These are phyloP conservation scores for Thermoascus crustaceus DNA, from an alignment of 2,329 filamentous ascomycete species.

Conservation along the genomic window DNA sequence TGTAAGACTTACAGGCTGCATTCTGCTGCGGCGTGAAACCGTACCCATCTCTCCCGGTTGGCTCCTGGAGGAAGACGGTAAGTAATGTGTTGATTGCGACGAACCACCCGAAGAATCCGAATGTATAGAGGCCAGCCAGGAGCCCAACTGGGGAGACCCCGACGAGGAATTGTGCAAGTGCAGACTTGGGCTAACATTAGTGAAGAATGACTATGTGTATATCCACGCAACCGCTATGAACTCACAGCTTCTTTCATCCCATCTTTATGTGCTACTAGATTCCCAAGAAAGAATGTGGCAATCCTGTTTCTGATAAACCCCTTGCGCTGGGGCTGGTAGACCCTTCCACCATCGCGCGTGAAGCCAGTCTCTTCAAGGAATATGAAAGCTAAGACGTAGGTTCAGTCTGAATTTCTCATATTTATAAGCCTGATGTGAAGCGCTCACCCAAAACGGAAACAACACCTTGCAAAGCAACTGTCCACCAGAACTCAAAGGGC, in stretches of 20 bases:
- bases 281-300: slow-evolving; percentile 21
- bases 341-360: slow-evolving; percentile 15
- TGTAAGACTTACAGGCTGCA: slow-evolving; percentile 20
- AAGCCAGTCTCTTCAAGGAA: slow-evolving; percentile 36
- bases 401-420: no score
- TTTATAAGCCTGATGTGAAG: no score
- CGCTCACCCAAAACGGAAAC: slow-evolving; percentile 26
- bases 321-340: no score
- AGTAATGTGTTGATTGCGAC: slow-evolving; percentile 27
- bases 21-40: slow-evolving; percentile 35
- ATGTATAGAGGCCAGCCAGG: slow-evolving; percentile 30
- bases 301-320: slow-evolving; percentile 15
- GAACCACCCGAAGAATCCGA: slow-evolving; percentile 30
- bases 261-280: slow-evolving; percentile 14
- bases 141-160: slow-evolving; percentile 29
- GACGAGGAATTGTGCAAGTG: slow-evolving; percentile 19
- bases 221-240: background rate
- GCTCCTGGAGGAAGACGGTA: slow-evolving; percentile 33
- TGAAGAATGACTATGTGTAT: background rate
- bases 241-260: slow-evolving; percentile 17
- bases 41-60: slow-evolving; percentile 32
- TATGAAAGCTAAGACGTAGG: no score
- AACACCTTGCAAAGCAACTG: slow-evolving; percentile 28
- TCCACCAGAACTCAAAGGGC: slow-evolving; percentile 38
- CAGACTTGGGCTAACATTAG: slow-evolving; percentile 12